Conservation (phyloP, 75 land plant genomes). For the Cryptomeria japonica region DNA sequence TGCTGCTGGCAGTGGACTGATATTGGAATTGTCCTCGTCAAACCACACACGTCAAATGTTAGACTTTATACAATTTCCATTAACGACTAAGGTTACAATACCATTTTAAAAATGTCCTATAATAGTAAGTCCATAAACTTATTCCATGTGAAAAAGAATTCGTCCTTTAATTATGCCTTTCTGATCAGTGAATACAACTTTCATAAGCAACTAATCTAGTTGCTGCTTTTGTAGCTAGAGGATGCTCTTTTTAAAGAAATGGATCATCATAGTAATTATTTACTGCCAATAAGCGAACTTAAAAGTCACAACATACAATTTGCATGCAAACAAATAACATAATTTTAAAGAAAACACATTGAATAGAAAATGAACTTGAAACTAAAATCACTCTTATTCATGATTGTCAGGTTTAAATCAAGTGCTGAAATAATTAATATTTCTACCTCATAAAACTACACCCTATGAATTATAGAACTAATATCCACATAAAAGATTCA, state of each 20-base stretch:
- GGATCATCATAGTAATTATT: background rate
- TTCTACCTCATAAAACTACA: background rate
- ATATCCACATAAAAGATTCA: background rate
- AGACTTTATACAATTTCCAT: conserved; percentile 2
- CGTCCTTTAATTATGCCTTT: background rate
- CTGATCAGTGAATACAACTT: background rate
- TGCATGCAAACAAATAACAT: background rate
- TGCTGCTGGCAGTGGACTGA: conserved; percentile 86
- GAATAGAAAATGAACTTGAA: background rate
- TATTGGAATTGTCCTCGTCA: conserved; percentile 7
- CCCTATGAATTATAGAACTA: background rate
- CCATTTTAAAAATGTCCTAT: background rate
- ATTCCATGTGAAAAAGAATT: background rate
- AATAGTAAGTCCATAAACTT: background rate
- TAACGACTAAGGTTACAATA: background rate
- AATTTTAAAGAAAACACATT: background rate
- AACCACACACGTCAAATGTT: conserved; percentile 10
- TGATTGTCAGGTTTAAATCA: background rate
- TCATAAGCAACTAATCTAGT: background rate
- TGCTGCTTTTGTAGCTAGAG: background rate
- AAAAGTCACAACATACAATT: background rate
- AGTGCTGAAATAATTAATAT: background rate
- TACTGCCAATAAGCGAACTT: background rate
- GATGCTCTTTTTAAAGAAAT: background rate
- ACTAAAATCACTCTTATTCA: background rate